These are phyloP conservation scores for Colletotrichum truncatum DNA, from an alignment of 2,329 filamentous ascomycete genomes.

Conservation along the genomic window DNA sequence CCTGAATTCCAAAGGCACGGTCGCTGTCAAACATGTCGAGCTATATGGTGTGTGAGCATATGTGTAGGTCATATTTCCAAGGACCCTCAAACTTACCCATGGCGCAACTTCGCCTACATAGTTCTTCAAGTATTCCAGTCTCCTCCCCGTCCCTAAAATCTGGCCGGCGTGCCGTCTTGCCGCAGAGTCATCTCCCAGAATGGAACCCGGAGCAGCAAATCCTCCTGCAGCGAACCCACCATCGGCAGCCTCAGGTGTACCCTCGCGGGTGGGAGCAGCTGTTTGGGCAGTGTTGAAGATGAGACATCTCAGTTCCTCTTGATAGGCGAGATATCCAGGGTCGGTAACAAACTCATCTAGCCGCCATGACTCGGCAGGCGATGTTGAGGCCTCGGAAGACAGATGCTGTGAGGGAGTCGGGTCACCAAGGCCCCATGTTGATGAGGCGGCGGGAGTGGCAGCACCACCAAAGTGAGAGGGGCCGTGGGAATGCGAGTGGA, in stretches of 20 bases:
- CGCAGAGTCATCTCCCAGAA: slow-evolving; percentile 12
- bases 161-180: slow-evolving; percentile 12
- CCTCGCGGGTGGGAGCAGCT: slow-evolving; percentile 49
- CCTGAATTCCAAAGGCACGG: slow-evolving; percentile 60
- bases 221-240: slow-evolving; percentile 14
- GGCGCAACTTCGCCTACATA: slow-evolving; percentile 63
- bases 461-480: slow-evolving; percentile 4
- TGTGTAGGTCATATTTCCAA: accelerated
- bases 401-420: slow-evolving; percentile 24
- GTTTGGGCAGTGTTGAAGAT: slow-evolving; percentile 57
- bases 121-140: slow-evolving; percentile 54
- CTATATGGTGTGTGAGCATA: slow-evolving; percentile 37
- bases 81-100: slow-evolving; percentile 47
- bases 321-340: slow-evolving; percentile 54
- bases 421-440: slow-evolving; percentile 15
- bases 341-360: slow-evolving; percentile 47
- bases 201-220: slow-evolving; percentile 23
- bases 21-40: slow-evolving; percentile 67
- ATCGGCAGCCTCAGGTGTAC: slow-evolving; percentile 41
- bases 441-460: slow-evolving; percentile 4
- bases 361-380: slow-evolving; percentile 41
- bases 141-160: slow-evolving; percentile 40
- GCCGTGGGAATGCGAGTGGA: background rate
- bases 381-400: slow-evolving; percentile 30
- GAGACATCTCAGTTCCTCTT: slow-evolving; percentile 55